These are phyloP conservation scores for Ramaria rubella DNA, from an alignment of 768 basidiomycete species.

Conservation along the genomic window DNA sequence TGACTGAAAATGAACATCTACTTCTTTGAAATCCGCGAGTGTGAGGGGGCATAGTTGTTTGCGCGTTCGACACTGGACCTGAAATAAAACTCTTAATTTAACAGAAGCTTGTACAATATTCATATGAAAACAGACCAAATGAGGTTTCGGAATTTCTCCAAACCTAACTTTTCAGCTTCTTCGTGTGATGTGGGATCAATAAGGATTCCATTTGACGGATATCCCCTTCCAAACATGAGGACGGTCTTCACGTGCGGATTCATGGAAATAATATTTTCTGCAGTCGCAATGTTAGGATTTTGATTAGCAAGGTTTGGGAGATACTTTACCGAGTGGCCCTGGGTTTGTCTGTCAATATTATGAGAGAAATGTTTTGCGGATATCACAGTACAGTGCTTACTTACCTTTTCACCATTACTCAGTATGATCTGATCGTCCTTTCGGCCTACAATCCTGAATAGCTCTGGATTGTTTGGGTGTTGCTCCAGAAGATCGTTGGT, in stretches of 20 bases:
- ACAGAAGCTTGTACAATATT: not conserved
- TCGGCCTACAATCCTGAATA: conserved; percentile 34
- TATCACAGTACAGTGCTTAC: not conserved
- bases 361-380: not conserved
- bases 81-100: not conserved
- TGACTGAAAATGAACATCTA: not conserved
- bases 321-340: conserved; percentile 22
- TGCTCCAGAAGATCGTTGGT: conserved; percentile 29
- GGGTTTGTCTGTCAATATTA: conserved; percentile 23
- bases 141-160: conserved; percentile 29
- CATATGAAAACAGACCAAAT: conserved; percentile 24
- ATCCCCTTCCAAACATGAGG: conserved; percentile 37
- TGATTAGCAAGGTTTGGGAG: no score
- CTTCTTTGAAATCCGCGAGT: conserved; percentile 28
- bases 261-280: conserved; percentile 23
- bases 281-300: not conserved
- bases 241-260: conserved; percentile 26
- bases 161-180: conserved; percentile 22
- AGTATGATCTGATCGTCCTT: conserved; percentile 38
- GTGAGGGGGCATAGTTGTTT: conserved; percentile 20
- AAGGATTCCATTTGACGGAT: conserved; percentile 34
- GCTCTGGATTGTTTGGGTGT: conserved; percentile 26
- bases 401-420: conserved; percentile 39
- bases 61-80: conserved; percentile 23
- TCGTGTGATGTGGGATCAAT: conserved; percentile 32